Conservation (phyloP, 2,329 filamentous ascomycete species). For the Trichoderma simmonsii region DNA sequence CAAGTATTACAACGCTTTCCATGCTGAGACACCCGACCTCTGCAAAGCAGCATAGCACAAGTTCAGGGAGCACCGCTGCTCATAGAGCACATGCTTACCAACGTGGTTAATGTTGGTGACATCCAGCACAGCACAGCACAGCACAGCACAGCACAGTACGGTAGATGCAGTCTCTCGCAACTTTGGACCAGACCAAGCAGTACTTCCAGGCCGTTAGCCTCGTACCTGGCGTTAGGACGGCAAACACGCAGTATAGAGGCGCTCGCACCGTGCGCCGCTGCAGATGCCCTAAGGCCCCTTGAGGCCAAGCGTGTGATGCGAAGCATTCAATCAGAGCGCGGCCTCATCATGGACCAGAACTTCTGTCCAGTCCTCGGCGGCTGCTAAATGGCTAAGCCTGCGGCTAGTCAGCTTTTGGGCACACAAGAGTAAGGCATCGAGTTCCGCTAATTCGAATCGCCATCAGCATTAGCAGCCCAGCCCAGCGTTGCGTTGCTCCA, state of each 20-base stretch:
- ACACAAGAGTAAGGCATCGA: not conserved
- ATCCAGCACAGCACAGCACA: not conserved
- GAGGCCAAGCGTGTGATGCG: slow-evolving; percentile 4
- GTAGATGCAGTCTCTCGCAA: not conserved
- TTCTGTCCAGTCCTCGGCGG: slow-evolving; percentile 12
- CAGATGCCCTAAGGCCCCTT: not conserved
- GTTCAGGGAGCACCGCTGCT: not conserved
- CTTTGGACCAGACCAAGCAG: not conserved
- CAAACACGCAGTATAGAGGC: not conserved
- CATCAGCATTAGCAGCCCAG: not conserved
- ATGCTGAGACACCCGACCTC: not conserved
- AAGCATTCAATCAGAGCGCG: slow-evolving; percentile 4
- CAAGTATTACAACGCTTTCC: not conserved
- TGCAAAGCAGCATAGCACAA: not conserved
- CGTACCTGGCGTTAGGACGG: slow-evolving; percentile 1
- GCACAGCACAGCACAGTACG: not conserved
- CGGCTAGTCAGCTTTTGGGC: slow-evolving; percentile 16
- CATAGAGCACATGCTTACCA: not conserved
- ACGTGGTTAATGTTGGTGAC: not conserved
- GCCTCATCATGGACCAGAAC: slow-evolving; percentile 6
- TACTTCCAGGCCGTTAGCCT: not conserved
- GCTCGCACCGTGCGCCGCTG: slow-evolving; percentile 14
- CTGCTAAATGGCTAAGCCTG: not conserved
- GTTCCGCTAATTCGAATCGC: slow-evolving; percentile 4
- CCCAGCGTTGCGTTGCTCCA: not conserved